phyloP scores from a whole-genome alignment of 805 yeast genomes.

The Starmerella apicola region DNA sequence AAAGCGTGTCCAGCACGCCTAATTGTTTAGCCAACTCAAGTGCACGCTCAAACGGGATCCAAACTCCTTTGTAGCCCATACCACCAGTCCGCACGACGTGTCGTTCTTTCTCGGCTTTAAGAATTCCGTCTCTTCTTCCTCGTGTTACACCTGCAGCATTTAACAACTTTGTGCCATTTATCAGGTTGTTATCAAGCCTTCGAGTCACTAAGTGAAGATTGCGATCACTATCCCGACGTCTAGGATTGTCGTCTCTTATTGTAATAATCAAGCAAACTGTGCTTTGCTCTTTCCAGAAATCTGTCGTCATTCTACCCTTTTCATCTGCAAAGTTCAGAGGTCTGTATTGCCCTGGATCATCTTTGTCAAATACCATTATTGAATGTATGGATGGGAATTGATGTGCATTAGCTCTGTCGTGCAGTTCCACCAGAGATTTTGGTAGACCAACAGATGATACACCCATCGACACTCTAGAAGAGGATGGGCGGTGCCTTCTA shows the following conservation, averaged over 20 bases:
- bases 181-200: constrained; percentile 23
- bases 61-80: constrained; percentile 22
- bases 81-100: constrained; percentile 22
- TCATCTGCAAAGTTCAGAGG: not conserved
- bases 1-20: constrained; percentile 16
- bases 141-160: constrained; percentile 20
- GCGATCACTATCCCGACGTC: too few relatives aligned
- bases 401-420: too few relatives aligned
- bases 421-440: too few relatives aligned
- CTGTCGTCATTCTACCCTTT: constrained; percentile 5
- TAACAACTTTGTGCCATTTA: constrained; percentile 23
- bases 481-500: too few relatives aligned
- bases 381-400: not conserved
- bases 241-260: constrained; percentile 4
- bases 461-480: too few relatives aligned
- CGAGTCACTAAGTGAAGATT: too few relatives aligned
- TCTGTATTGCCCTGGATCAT: not conserved
- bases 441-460: too few relatives aligned
- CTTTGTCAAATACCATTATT: not conserved
- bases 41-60: constrained; percentile 24
- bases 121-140: constrained; percentile 22
- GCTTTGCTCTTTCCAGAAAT: constrained; percentile 20
- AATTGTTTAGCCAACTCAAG: constrained; percentile 17
- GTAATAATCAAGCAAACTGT: constrained; percentile 21
- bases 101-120: constrained; percentile 20